Percentiles rank a stretch among this genome's conserved stretches.
phyloP scores from a whole-genome alignment of 2,329 filamentous ascomycete species.

The Calcarisporium arbuscula region DNA sequence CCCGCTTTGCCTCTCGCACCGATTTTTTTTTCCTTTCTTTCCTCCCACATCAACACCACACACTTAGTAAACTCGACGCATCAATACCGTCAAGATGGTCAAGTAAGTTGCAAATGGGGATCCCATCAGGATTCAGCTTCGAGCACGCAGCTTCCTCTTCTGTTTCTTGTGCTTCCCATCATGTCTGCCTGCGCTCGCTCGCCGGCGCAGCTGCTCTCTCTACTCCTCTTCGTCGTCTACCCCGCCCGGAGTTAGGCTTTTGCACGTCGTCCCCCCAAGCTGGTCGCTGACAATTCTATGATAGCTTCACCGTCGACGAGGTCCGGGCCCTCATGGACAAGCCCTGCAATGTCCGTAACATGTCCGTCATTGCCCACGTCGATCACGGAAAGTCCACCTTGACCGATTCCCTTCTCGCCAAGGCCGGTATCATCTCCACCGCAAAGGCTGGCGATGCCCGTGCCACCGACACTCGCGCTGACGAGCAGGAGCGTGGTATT shows the following conservation, averaged over 20 bases:
- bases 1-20: conserved; percentile 32
- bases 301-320: conserved; percentile 97
- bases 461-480: conserved; percentile 93
- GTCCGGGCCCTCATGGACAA: conserved; percentile 75
- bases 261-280: too few relatives aligned
- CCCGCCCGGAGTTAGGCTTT: conserved; percentile 34
- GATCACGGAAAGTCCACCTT: conserved; percentile 99
- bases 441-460: conserved; percentile 94
- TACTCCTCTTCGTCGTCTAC: conserved; percentile 22
- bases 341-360: conserved; percentile 78
- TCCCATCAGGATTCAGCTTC: too few relatives aligned
- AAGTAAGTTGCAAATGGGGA: too few relatives aligned
- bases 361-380: conserved; percentile 99
- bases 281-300: conserved; percentile 42
- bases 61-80: conserved; percentile 34
- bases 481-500: conserved; percentile 99
- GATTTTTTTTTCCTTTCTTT: conserved; percentile 14
- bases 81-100: conserved; percentile 95
- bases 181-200: conserved; percentile 5
- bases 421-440: conserved; percentile 98
- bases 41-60: conserved; percentile 26
- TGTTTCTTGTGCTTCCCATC: conserved; percentile 8
- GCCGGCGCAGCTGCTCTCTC: conserved; percentile 5
- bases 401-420: conserved; percentile 97
- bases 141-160: too few relatives aligned